Percentiles rank a stretch among this genome's conserved stretches.
phyloP scores from a whole-genome alignment of 352 stramenopile species.

The Phytophthora sp. region DNA sequence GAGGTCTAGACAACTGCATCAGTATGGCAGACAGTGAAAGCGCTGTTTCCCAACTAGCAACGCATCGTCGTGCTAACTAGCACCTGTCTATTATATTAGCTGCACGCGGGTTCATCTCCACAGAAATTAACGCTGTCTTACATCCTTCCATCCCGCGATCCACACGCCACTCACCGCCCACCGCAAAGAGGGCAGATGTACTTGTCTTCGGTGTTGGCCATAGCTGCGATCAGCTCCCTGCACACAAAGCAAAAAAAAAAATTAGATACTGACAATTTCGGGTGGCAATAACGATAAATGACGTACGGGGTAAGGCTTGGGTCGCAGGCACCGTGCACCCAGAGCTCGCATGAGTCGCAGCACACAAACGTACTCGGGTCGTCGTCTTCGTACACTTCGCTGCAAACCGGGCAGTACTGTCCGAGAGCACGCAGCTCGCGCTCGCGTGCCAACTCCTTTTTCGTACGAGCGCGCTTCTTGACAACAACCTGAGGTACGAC shows the following conservation, averaged over 20 bases:
- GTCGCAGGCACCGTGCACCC: slow-evolving; percentile 84
- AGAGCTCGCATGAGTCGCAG: slow-evolving; percentile 90
- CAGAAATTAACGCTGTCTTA: no score
- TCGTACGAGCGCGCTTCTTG: slow-evolving; percentile 62
- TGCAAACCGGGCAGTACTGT: slow-evolving; percentile 90
- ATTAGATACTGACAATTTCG: slow-evolving; percentile 8
- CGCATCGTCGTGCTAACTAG: no score
- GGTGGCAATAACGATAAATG: not conserved
- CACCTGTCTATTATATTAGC: no score
- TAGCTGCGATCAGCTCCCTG: slow-evolving; percentile 57
- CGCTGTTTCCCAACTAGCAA: no score
- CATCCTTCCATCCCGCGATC: no score
- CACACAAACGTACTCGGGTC: slow-evolving; percentile 87
- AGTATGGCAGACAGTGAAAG: no score
- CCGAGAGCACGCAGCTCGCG: slow-evolving; percentile 76
- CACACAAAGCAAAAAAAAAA: slow-evolving; percentile 8
- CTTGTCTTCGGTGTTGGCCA: slow-evolving; percentile 78
- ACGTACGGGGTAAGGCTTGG: slow-evolving; percentile 69
- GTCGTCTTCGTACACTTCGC: slow-evolving; percentile 85
- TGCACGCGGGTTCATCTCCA: no score
- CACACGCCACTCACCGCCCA: slow-evolving; percentile 61
- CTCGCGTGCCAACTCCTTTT: slow-evolving; percentile 76
- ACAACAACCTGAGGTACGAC: slow-evolving; percentile 6
- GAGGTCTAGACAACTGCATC: no score
- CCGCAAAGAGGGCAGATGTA: slow-evolving; percentile 86